phyloP scores from a whole-genome alignment of 169 alveolate species.

The Perkinsus marinus region DNA sequence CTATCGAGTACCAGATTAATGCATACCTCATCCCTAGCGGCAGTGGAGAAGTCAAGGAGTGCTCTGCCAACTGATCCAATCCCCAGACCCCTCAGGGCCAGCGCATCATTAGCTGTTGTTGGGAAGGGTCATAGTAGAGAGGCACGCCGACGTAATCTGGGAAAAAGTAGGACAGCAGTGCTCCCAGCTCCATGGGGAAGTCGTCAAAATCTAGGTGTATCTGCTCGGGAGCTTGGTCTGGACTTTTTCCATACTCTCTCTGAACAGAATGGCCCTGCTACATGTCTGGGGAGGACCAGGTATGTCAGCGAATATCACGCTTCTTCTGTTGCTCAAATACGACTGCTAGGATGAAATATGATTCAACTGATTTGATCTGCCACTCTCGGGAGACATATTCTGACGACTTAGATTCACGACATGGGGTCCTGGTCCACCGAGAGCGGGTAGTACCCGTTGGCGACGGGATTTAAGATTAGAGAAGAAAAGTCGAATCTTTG shows the following conservation, averaged over 20 bases:
- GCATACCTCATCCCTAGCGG: neutral
- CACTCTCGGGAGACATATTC: no score
- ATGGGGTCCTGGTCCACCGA: neutral
- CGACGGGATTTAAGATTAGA: neutral
- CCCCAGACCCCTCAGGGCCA: neutral
- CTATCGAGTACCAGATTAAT: neutral
- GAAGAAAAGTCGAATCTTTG: neutral
- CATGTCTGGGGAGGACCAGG: neutral
- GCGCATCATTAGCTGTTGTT: neutral
- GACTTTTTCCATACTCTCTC: neutral
- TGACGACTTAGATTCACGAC: neutral
- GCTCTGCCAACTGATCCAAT: neutral
- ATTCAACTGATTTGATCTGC: no score
- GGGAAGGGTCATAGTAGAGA: neutral
- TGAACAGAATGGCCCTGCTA: neutral
- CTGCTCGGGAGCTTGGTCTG: neutral
- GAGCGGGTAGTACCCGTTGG: neutral
- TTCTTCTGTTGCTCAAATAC: no score
- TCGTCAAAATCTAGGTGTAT: neutral
- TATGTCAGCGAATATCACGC: no score
- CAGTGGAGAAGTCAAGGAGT: neutral
- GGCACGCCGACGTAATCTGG: neutral
- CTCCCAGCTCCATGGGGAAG: neutral
- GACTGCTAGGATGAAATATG: no score
- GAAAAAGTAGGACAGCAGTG: neutral